Evolutionary conservation across 2,329 filamentous ascomycete genomes (phyloP), one percentile per base, ranked within the genome.

Genomic region (Pseudogymnoascus sp.): DNA sequence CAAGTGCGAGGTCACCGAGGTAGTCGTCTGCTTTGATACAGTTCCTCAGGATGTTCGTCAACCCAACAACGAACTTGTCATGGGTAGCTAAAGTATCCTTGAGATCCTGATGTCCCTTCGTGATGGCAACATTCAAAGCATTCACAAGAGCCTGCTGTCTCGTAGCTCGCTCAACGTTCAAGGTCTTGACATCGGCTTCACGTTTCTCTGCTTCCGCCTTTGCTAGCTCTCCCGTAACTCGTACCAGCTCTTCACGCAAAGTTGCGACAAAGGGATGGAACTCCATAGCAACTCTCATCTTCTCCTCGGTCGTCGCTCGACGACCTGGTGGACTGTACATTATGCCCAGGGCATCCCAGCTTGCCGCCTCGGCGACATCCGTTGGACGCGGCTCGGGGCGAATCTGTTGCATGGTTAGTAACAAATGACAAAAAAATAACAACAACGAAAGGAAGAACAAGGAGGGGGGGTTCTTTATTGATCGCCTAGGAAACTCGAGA

Each of bases 81-180:
- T 86, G 82, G 12, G 79, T 79, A 7, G 84, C 83, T 37, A 87
- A 75, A 62, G 85, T 85, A 67, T 83, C 81, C 40, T 87, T 72
- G 12, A 85, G 81, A 22, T 79, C 77, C 50, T 79, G 77, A 69
- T 85, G 82, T 11, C 83, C 84, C 72, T 80, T 79, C 24, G 79
- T 76, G 61, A 83, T 77, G 1, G 82, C 82, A 10, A 81, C 78
- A 65, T 85, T 79, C 56, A 86, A 75, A 2, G 82, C 80, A 61
- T 78, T 73, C 66, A 78, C 79, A 4, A 87, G 74, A 4, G 79
- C 75, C 40, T 82, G 77, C 64, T 81, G 78, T 67, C 80, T 80
- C 61, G 73, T 69, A 2, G 78, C 76, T 5, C 80, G 75, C 7
- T 75, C 74, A 6, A 74, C 72, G 66, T 78, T 80, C 14, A 81